These are phyloP conservation scores for Heracleum sosnowskyi DNA, from an alignment of 129 eudicot species.

Conservation along the genomic window DNA sequence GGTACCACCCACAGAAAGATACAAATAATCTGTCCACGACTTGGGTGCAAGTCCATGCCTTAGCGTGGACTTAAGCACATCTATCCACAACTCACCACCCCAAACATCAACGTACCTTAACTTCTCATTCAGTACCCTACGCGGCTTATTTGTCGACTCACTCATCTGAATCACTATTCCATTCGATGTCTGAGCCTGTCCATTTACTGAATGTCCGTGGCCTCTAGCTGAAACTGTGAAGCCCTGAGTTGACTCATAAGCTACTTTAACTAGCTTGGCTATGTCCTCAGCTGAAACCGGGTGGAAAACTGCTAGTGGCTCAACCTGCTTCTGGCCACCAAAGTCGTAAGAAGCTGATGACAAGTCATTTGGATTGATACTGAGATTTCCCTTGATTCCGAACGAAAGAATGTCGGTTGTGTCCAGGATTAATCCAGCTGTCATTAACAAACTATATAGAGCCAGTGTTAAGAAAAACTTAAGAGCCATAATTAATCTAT, in stretches of 20 bases:
- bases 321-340: not conserved
- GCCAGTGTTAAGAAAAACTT: not conserved
- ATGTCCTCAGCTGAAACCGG: not conserved
- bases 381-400: not conserved
- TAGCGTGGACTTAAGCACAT: constrained; percentile 30
- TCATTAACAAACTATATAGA: not conserved
- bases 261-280: not conserved
- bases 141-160: not conserved
- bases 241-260: not conserved
- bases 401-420: not conserved
- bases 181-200: not conserved
- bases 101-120: constrained; percentile 29
- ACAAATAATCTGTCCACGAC: constrained; percentile 55
- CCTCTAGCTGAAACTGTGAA: constrained; percentile 8
- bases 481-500: not conserved
- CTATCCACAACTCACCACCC: constrained; percentile 52
- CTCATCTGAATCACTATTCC: constrained; percentile 7
- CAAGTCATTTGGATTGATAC: not conserved
- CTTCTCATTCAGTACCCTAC: not conserved
- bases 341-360: not conserved
- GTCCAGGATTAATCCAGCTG: not conserved
- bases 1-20: constrained; percentile 46
- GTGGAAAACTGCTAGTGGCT: not conserved
- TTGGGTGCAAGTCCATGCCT: constrained; percentile 38
- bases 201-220: constrained; percentile 5